Base-by-base conservation (phyloP, 202 grass and related monocot species). In the Digitaria exilis region DNA sequence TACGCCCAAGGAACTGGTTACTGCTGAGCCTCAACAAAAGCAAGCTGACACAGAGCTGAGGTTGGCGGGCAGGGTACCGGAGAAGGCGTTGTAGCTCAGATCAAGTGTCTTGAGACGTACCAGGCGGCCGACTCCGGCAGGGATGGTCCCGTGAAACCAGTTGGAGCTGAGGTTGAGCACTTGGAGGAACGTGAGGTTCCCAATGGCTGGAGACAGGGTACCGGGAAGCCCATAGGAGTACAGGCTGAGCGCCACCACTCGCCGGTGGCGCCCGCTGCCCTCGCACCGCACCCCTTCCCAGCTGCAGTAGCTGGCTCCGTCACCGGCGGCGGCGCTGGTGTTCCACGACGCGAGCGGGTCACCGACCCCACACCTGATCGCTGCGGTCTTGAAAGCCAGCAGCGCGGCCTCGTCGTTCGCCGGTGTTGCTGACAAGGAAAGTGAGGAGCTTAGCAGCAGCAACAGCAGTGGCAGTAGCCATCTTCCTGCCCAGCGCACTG, bases 281-380 rank as follows among this genome's bases (percentile, higher is more conserved):
- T 41, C 22, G 7, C 88, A 90, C 5, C 16, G 39, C 42, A 90
- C 79, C 0, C 88, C 88, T 37, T 63, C 52, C 88, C 88, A 86
- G 9, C 31, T 14, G 62, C 66, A 82, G 21, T 63, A 62, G 1
- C 9, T 9, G n/a, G n/a, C n/a, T n/a, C n/a, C n/a, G n/a, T n/a
- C n/a, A 9, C 17, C 9, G 2, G 2, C 26, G 19, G 1, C 9
- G 22, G 22, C 11, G 11, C 11, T 71, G 10, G 6, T 0, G 32
- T 58, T 80, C 78, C 65, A 70, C 2, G 63, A 58, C 3, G 48
- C 6, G 3, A 71, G 66, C 0, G 3, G 8, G 11, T 48, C 9
- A 39, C 6, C 24, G 1, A 5, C 1, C 21, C 35, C 24, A 24
- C 2, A 4, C 13, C 21, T 12, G 63, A 41, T 2, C 29, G 19